Base-by-base conservation (phyloP, 1,284 basidiomycete species). In the Fomitopsis pinicola region DNA sequence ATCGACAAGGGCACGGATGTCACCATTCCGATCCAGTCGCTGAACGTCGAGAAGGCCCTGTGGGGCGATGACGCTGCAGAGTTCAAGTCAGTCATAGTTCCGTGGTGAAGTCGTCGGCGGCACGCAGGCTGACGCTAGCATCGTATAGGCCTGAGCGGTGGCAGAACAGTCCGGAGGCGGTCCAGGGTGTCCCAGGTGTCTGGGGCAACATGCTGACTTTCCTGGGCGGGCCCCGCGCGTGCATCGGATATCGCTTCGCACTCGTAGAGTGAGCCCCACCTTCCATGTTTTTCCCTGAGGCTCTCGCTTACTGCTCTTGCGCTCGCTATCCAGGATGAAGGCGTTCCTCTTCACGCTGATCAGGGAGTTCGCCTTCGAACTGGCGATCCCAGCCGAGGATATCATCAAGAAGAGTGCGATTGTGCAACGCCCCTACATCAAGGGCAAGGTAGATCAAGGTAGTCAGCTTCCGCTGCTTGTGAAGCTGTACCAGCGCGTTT, bases 131-230 rank as follows among this genome's bases (percentile, higher is more conserved):
- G 2, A 53, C 59, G 7, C 36, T 50, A 12, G 59, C 56, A 33
- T 46, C 80, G 50, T 69, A 77, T 9, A 60, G 77, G 2, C 84
- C 84, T 0, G 79, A 22, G 22, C 22, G 22, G 22, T 22, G 22
- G 22, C 22, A 22, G 22, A 22, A 22, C 22, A 22, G 22, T 22
- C 22, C 22, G 22, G 22, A 80, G 38, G 74, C 72, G 0, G 77
- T 75, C 1, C 69, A 72, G 10, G 70, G 68, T 1, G 77, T 88
- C 17, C 87, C 87, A 0, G 82, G 86, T 0, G 75, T 89, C 0
- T 87, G 80, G 81, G 77, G 81, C 17, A 80, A 88, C 64, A 62
- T 84, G 67, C 72, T 89, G 55, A 81, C 82, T 1, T 91, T 90
- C 77, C 65, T 85, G 3, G 82, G 82, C 19, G 87, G 87, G 0